Base-by-base conservation (phyloP, 305 asterid species). In the Solanum hybrid region DNA sequence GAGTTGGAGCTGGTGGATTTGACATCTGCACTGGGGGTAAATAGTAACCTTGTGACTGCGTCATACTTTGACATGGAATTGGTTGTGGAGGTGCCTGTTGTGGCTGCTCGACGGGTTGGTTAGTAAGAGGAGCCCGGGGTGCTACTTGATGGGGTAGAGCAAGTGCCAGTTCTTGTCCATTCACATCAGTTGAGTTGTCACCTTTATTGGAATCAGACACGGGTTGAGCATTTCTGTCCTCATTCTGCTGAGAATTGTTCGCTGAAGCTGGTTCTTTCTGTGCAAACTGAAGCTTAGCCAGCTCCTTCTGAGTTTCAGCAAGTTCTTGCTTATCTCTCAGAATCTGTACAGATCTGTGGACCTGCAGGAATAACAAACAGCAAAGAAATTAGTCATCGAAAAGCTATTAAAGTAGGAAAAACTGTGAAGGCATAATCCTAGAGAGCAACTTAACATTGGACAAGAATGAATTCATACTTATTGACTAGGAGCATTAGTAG, bases 261-360 rank as follows among this genome's bases (percentile, higher is more conserved):
- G 93, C 88, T 77, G 94, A 90, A 86, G 96, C 91, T 75, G 96
- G 90, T 86, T 95, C 99, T 76, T 94, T 96, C 86, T 95, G 97
- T 2, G 91, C 95, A 88, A 94, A 95, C 89, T 97, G 97, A 93
- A 97, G 98, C 92, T 94, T 96, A 89, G 99, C 96, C 78, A 96
- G 95, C 92, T 96, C 99, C 92, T 95, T 96, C 92, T 96, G 99
- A 87, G 99, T 89, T 39, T 97, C 98, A 18, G 97, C 96, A 79
- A 97, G 98, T 90, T 97, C 99, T 89, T 97, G 99, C 92, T 96
- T 97, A 89, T 97, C 99, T 86, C 99, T 92, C 80, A 97, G 94
- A 91, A 96, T 94, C 94, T 96, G 99, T 91, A 97, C 96, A 39
- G 98, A 96, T 92, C 99, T 94, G 93, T 95, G 99, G 76, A 96